phyloP scores from a whole-genome alignment of 768 basidiomycete genomes.

The Boletus sp. region DNA sequence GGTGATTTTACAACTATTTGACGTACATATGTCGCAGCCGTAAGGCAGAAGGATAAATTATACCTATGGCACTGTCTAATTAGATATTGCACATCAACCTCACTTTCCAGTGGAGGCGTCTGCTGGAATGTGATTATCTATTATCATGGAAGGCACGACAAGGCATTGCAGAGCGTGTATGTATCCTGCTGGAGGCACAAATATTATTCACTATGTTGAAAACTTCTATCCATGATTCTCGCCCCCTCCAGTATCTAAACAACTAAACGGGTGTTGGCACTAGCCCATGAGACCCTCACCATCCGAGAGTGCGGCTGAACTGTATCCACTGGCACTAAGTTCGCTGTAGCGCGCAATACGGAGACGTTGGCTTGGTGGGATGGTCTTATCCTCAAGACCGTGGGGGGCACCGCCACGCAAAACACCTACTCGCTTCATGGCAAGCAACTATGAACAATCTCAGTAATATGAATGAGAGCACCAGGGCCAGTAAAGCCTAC shows the following conservation, averaged over 20 bases:
- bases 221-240: conserved; percentile 2
- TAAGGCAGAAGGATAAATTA: too few relatives aligned
- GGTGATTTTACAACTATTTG: too few relatives aligned
- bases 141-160: conserved; percentile 7
- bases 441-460: conserved; percentile 23
- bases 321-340: conserved; percentile 46
- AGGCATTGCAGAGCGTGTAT: conserved; percentile 9
- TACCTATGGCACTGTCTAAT: background rate
- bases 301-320: conserved; percentile 57
- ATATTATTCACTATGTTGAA: conserved; percentile 4
- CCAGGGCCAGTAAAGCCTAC: conserved; percentile 35
- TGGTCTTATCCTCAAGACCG: conserved; percentile 56
- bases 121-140: background rate
- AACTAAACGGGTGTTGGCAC: background rate
- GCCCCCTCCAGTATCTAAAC: background rate
- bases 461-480: background rate
- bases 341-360: conserved; percentile 67
- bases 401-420: conserved; percentile 52
- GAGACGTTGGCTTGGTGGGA: conserved; percentile 73
- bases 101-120: background rate
- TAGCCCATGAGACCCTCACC: conserved; percentile 51
- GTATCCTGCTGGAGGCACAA: conserved; percentile 5
- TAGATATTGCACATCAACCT: background rate
- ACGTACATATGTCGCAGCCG: background rate
- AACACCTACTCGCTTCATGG: conserved; percentile 58